Evolutionary conservation across 192 early-diverging fungal genomes (phyloP).

Genomic region (Backusella westeae): DNA sequence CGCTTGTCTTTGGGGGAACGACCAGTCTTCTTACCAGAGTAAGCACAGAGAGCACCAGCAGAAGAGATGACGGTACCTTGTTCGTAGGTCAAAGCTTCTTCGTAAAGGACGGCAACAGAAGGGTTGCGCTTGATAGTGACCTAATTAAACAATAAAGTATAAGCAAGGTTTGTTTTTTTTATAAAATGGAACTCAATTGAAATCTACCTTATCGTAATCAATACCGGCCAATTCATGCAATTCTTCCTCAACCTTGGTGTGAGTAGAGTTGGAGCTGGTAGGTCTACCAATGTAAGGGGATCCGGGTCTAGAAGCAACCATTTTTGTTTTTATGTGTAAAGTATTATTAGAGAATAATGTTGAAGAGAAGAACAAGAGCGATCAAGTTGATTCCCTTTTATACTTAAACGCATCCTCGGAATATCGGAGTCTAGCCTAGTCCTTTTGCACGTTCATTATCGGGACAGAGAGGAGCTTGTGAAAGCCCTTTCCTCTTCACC

Average conservation of each 20-base stretch:
- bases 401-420: constrained; percentile 1
- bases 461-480: constrained; percentile 1
- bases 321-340: neutral
- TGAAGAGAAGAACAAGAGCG: neutral
- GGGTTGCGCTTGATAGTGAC: constrained; percentile 76
- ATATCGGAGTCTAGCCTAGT: constrained; percentile 3
- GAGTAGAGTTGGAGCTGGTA: neutral
- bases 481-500: neutral
- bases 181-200: neutral
- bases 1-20: constrained; percentile 94
- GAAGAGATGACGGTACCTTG: constrained; percentile 82
- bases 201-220: constrained; percentile 54
- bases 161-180: neutral
- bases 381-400: neutral
- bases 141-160: constrained; percentile 28
- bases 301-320: constrained; percentile 1
- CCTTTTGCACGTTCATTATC: constrained; percentile 3
- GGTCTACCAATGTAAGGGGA: neutral
- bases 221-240: constrained; percentile 67
- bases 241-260: constrained; percentile 52
- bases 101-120: too few species aligned
- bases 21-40: constrained; percentile 87
- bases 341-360: neutral
- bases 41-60: constrained; percentile 82
- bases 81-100: constrained; percentile 51